Conservation (phyloP, 495 filamentous ascomycete species). For the Penicillium antarcticum region DNA sequence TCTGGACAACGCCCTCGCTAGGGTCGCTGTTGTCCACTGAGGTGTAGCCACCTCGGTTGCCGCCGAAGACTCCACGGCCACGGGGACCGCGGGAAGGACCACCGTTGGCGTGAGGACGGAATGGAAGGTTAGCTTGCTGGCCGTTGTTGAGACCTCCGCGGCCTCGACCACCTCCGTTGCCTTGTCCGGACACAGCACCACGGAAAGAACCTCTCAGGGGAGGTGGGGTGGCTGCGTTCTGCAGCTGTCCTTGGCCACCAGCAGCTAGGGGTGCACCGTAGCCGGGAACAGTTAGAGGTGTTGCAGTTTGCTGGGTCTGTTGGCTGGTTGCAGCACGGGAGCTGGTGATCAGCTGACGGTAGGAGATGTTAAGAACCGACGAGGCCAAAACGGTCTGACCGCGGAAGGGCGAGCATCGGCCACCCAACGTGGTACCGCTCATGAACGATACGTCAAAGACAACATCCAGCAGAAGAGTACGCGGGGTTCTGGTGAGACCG, state of each 20-base stretch:
- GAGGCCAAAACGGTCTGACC: conserved; percentile 85
- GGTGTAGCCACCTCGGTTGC: conserved; percentile 46
- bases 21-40: conserved; percentile 50
- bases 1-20: conserved; percentile 44
- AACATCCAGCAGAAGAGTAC: conserved; percentile 79
- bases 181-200: conserved; percentile 54
- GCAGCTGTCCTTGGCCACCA: conserved; percentile 63
- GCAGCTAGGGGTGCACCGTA: conserved; percentile 56
- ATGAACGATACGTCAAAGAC: conserved; percentile 95
- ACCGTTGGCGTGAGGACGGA: conserved; percentile 34
- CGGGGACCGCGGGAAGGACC: conserved; percentile 30
- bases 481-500: conserved; percentile 80
- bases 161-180: conserved; percentile 29
- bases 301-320: conserved; percentile 43
- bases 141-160: conserved; percentile 41
- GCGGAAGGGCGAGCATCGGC: conserved; percentile 91
- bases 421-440: conserved; percentile 86
- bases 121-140: conserved; percentile 31
- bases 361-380: conserved; percentile 81
- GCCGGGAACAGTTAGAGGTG: conserved; percentile 57
- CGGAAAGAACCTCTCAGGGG: conserved; percentile 71
- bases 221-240: conserved; percentile 62
- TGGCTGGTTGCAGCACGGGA: conserved; percentile 67
- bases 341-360: conserved; percentile 73
- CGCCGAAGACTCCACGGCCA: conserved; percentile 22